Conservation (phyloP, 805 yeast genomes). For the Kazachstania kunashirensis region DNA sequence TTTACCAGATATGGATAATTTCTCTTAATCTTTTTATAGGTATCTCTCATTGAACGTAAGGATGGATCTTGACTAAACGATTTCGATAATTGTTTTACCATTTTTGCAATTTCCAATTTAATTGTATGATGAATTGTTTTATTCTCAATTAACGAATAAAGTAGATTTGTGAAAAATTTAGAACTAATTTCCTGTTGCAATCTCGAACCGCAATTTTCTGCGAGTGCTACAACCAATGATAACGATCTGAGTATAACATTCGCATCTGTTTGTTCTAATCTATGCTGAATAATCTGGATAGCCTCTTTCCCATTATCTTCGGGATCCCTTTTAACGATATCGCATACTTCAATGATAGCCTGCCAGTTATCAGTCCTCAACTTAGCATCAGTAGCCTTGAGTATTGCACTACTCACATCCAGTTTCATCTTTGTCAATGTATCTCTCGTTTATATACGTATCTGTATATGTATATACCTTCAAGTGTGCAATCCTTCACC, state of each 20-base stretch:
- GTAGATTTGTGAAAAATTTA: constrained; percentile 38
- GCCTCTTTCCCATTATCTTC: constrained; percentile 39
- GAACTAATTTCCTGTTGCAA: constrained; percentile 56
- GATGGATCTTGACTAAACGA: constrained; percentile 70
- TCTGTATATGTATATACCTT: too few relatives aligned
- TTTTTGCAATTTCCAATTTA: constrained; percentile 54
- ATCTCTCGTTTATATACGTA: too few relatives aligned
- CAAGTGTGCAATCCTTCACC: too few relatives aligned
- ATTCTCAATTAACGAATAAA: constrained; percentile 44
- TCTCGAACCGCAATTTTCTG: constrained; percentile 70
- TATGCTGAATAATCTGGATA: constrained; percentile 36
- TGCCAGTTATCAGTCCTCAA: constrained; percentile 63
- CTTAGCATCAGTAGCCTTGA: constrained; percentile 54
- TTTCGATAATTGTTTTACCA: constrained; percentile 53
- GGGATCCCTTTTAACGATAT: constrained; percentile 51
- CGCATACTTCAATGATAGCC: constrained; percentile 54
- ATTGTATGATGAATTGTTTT: constrained; percentile 54
- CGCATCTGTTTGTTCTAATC: constrained; percentile 47
- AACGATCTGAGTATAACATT: constrained; percentile 55
- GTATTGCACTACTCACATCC: constrained; percentile 16
- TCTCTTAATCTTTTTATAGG: constrained; percentile 40
- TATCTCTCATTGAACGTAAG: constrained; percentile 56
- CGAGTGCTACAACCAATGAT: constrained; percentile 47
- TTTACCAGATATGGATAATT: constrained; percentile 32
- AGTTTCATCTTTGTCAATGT: constrained; percentile 3